phyloP scores from a whole-genome alignment of 2,329 filamentous ascomycete genomes.

The Cladosporium phlei region DNA sequence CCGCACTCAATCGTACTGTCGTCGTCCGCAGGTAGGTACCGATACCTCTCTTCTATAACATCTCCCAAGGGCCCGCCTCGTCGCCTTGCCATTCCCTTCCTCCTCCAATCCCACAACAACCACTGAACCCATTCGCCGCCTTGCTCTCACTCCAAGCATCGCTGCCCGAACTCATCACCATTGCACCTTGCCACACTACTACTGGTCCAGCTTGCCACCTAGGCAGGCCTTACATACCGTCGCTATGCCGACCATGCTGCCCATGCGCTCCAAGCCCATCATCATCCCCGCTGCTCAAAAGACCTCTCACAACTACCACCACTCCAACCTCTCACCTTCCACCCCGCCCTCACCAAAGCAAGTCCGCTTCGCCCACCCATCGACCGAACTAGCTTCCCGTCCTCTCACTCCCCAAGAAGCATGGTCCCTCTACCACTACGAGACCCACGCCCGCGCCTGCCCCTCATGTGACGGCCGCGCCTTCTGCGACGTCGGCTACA shows the following conservation, averaged over 20 bases:
- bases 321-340: slow-evolving; percentile 23
- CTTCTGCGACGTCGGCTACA: slow-evolving; percentile 7
- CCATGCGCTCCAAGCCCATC: slow-evolving; percentile 17
- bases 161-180: slow-evolving; percentile 6
- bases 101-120: slow-evolving; percentile 10
- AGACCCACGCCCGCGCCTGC: slow-evolving; percentile 44
- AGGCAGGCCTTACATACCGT: slow-evolving; percentile 5
- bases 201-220: slow-evolving; percentile 10
- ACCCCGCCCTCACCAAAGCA: slow-evolving; percentile 26
- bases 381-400: slow-evolving; percentile 32
- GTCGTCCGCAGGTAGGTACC: slow-evolving; percentile 4
- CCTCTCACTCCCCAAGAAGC: slow-evolving; percentile 39
- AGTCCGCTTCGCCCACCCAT: slow-evolving; percentile 27
- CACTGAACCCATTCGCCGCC: slow-evolving; percentile 11
- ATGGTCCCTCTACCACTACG: slow-evolving; percentile 46
- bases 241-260: slow-evolving; percentile 10
- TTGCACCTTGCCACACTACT: neutral
- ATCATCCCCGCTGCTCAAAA: slow-evolving; percentile 24
- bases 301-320: slow-evolving; percentile 17
- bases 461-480: slow-evolving; percentile 31
- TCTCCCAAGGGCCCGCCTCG: slow-evolving; percentile 1
- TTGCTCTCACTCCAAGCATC: slow-evolving; percentile 5
- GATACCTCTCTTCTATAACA: slow-evolving; percentile 7
- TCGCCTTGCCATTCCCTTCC: slow-evolving; percentile 6
- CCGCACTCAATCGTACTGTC: neutral